Evolutionary conservation across 108 stramenopile species (phyloP).

Genomic region (Skeletonema tropicum): DNA sequence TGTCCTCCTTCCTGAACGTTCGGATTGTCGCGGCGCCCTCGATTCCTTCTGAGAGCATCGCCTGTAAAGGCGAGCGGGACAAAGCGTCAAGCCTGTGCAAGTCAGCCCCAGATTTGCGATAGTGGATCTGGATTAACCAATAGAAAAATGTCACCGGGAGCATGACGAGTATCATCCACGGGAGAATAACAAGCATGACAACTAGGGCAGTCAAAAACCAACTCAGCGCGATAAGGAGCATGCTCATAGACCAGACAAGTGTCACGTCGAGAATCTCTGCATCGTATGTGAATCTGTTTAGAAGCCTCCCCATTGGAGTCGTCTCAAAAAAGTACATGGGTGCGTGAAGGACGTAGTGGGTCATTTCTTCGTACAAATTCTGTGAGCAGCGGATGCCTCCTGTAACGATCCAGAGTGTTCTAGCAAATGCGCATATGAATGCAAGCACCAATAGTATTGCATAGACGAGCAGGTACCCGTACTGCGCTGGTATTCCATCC

Average conservation of each 20-base stretch:
- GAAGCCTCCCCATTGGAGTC: conserved; percentile 91
- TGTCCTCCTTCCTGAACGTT: conserved; percentile 57
- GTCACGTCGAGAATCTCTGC: conserved; percentile 82
- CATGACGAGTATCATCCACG: conserved; percentile 67
- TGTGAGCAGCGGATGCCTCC: conserved; percentile 48
- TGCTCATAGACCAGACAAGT: conserved; percentile 72
- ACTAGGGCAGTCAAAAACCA: conserved; percentile 70
- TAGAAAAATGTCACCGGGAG: conserved; percentile 64
- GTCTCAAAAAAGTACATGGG: conserved; percentile 95
- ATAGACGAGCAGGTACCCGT: conserved; percentile 64
- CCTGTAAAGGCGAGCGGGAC: conserved; percentile 78
- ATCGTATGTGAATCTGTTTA: conserved; percentile 95
- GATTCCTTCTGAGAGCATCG: conserved; percentile 78
- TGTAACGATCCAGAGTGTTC: conserved; percentile 63
- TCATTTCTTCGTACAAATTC: conserved; percentile 45
- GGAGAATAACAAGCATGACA: conserved; percentile 72
- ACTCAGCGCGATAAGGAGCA: conserved; percentile 66
- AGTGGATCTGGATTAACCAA: conserved; percentile 66
- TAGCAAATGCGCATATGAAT: conserved; percentile 54
- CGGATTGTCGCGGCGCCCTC: conserved; percentile 85
- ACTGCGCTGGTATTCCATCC: conserved; percentile 69
- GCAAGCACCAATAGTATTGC: conserved; percentile 55
- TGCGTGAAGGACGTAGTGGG: conserved; percentile 58
- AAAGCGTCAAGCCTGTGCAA: conserved; percentile 83
- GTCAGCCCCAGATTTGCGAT: conserved; percentile 79